Evolutionary conservation across 2,329 filamentous ascomycete species (phyloP), one percentile per base, ranked within the genome.

Genomic region (Fusarium devonianum): DNA sequence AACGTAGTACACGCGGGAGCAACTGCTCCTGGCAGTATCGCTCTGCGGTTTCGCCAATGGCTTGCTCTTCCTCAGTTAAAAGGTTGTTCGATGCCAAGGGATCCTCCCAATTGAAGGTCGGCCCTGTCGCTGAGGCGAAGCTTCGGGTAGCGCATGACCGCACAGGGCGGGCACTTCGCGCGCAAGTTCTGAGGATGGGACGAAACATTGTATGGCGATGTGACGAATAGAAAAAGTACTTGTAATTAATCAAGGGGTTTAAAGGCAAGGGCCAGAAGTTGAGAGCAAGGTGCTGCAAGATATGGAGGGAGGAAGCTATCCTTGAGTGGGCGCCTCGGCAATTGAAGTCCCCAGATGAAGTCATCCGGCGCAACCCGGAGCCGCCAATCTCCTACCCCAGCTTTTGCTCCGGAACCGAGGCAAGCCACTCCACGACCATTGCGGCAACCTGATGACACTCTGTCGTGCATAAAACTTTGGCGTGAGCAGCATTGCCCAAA

Each of bases 11-110:
- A 58, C 93, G 81, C 39, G 94, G 94, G 30, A 89, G 77, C 75
- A 99, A 79, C 52, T 84, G 84, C 70, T 97, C 92, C 72, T 97
- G 93, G 70, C 92, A 97, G 69, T 97, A 99, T 53, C 90, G 83
- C 73, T 96, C 89, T 23, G 93, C 93, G 5, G 91, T 96, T 65
- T 97, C 91, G 30, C 88, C 81, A 60, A 99, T 93, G 11, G 92
- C 91, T 58, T 90, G 70, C 73, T 99, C 94, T 52, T 99, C 94
- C 60, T 96, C 90, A 1, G 92, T 96, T 66, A 92, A 82, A 33
- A 96, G 75, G 66, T 85, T 88, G 65, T 85, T 86, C 25, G 87
- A 80, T 18, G 81, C 82, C 49, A 99, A 78, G 14, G 94, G 92
- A 69, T 99, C 94, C 70, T 94, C 83, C 93, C 94, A 99, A 71